phyloP scores from a whole-genome alignment of 2,329 filamentous ascomycete genomes.

The Fusarium protoensiforme region DNA sequence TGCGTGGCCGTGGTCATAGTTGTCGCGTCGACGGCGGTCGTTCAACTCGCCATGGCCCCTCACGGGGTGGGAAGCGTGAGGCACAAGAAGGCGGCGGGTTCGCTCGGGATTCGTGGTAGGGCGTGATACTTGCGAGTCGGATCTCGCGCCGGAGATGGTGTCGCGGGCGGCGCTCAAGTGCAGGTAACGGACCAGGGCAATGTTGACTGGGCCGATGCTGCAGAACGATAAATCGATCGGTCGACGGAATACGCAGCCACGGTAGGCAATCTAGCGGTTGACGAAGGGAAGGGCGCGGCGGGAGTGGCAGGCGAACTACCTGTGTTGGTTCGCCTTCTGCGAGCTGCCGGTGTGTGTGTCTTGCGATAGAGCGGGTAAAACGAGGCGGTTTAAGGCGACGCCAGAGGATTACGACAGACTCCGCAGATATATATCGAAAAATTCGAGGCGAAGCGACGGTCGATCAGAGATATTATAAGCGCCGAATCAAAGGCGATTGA shows the following conservation, averaged over 20 bases:
- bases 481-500: slow-evolving; percentile 16
- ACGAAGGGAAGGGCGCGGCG: slow-evolving; percentile 1
- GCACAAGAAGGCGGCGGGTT: slow-evolving; percentile 12
- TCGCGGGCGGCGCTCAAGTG: slow-evolving; percentile 1
- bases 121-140: slow-evolving; percentile 8
- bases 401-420: background rate
- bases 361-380: slow-evolving; percentile 8
- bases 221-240: background rate
- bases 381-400: slow-evolving; percentile 3
- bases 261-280: background rate
- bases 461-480: slow-evolving; percentile 21
- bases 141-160: slow-evolving; percentile 18
- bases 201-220: background rate
- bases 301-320: slow-evolving; percentile 2
- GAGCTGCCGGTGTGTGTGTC: background rate
- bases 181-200: background rate
- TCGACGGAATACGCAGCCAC: slow-evolving; percentile 1
- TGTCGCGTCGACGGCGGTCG: slow-evolving; percentile 43
- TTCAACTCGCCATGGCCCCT: slow-evolving; percentile 51
- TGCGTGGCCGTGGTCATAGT: slow-evolving; percentile 50
- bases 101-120: slow-evolving; percentile 25
- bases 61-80: slow-evolving; percentile 17
- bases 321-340: slow-evolving; percentile 11
- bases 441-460: slow-evolving; percentile 12
- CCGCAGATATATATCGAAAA: background rate